Percentiles rank a stretch among this genome's conserved stretches.
Conservation (phyloP, 805 yeast species). For the Danielia reshetovae region DNA sequence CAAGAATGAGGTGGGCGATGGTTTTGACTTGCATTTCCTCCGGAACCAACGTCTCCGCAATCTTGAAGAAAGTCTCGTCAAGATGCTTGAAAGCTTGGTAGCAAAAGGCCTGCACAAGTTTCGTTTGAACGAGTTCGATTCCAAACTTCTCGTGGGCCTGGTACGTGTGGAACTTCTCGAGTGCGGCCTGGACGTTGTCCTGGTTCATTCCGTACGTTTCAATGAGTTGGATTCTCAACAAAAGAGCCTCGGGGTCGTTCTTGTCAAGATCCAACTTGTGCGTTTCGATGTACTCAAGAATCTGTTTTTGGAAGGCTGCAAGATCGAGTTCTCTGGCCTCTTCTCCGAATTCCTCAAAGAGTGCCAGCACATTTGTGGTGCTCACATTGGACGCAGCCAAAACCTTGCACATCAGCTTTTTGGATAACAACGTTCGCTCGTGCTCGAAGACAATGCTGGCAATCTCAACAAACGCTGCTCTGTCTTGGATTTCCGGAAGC, state of each 20-base stretch:
- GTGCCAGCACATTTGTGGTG: neutral
- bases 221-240: conserved; percentile 29
- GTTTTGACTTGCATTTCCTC: conserved; percentile 26
- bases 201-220: conserved; percentile 30
- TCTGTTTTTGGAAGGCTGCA: neutral
- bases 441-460: conserved; percentile 11
- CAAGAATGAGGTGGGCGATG: conserved; percentile 40
- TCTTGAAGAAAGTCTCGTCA: conserved; percentile 22
- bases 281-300: conserved; percentile 19
- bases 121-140: conserved; percentile 37
- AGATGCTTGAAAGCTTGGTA: conserved; percentile 34
- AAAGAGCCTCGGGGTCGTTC: conserved; percentile 24
- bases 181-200: conserved; percentile 25
- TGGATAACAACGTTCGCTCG: conserved; percentile 11
- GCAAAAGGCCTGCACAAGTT: conserved; percentile 37
- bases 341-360: neutral
- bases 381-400: neutral
- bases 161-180: conserved; percentile 38
- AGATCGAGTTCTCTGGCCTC: neutral
- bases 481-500: neutral
- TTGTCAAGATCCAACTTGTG: conserved; percentile 22
- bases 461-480: conserved; percentile 9
- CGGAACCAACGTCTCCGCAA: conserved; percentile 36
- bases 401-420: conserved; percentile 9
- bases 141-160: conserved; percentile 36